Base-by-base conservation (phyloP, 1,284 basidiomycete species). In the Rhodotorula sp. region DNA sequence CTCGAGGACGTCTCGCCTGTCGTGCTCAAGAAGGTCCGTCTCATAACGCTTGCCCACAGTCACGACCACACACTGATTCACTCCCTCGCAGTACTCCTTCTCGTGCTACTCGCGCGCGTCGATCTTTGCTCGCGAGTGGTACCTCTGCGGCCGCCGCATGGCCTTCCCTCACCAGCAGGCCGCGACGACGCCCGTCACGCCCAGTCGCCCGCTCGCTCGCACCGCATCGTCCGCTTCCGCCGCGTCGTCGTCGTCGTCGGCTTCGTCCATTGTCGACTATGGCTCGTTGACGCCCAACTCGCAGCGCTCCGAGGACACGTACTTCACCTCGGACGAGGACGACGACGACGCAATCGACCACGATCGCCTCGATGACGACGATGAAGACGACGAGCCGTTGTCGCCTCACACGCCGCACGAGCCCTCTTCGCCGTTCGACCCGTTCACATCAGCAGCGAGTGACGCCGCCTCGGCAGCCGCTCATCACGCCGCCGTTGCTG, bases 21-120 rank as follows among this genome's bases (percentile, higher is more conserved):
- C 47, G 84, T 99, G 77, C 87, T 97, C 80, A 94, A 95, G 84
- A 99, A 99, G 70, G 73, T 74, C 37, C 30, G 65, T 24, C 2
- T 26, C 34, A 16, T n/a, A 24, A 18, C 48, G 24, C 40, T 26
- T 30, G 50, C 55, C 24, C 40, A 56, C 44, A n/a, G 10, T 34
- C 47, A 6, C 24, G 20, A 20, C 24, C n/a, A 24, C 26, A 34
- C 24, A n/a, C 63, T 65, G 31, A 65, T 57, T 26, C 37, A 51
- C 2, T n/a, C 34, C 15, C 26, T 26, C 30, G 28, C 67, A 73
- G 84, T 99, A 99, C 83, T 92, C 94, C 18, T 93, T 91, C 77
- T 87, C 88, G 40, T 94, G 93, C 83, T 98, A 94, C 83, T 92
- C 90, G 61, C 92, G 92, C 81, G 92, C 94, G 0, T 94, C 96